Percentiles rank a stretch among this genome's conserved stretches.
phyloP scores from a whole-genome alignment of 2,329 filamentous ascomycete species.

The Conoideocrella luteorostrata region DNA sequence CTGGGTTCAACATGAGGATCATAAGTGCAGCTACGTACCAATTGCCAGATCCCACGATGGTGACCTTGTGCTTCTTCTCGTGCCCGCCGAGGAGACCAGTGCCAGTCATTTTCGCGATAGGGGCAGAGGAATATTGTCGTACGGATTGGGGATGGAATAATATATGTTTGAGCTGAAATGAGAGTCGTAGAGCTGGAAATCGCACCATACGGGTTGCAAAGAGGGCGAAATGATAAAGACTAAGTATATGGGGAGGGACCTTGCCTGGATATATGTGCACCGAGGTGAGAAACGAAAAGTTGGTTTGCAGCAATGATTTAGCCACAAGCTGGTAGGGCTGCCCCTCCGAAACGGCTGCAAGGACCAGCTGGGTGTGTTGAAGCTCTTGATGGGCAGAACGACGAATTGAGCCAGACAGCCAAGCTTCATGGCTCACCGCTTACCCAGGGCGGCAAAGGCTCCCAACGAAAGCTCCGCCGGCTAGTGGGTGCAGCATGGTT shows the following conservation, averaged over 20 bases:
- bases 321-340: background rate
- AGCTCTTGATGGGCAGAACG: background rate
- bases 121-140: constrained; percentile 6
- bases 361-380: background rate
- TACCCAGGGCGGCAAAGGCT: constrained; percentile 10
- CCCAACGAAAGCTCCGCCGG: constrained; percentile 13
- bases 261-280: constrained; percentile 1
- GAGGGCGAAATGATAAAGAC: background rate
- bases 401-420: background rate
- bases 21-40: constrained; percentile 53
- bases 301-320: constrained; percentile 4
- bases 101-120: constrained; percentile 25
- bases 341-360: constrained; percentile 1
- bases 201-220: constrained; percentile 11
- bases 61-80: constrained; percentile 81
- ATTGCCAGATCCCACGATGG: constrained; percentile 91
- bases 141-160: background rate
- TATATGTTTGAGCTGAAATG: background rate
- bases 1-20: background rate
- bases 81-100: constrained; percentile 36
- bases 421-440: constrained; percentile 13
- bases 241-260: background rate
- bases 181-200: background rate
- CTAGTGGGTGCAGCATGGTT: constrained; percentile 1
- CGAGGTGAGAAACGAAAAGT: constrained; percentile 2